A percentile compares a stretch with the other conserved stretches of the same genome.
phyloP scores from a whole-genome alignment of 1,284 basidiomycete species.

The Boletus semigastroideus region DNA sequence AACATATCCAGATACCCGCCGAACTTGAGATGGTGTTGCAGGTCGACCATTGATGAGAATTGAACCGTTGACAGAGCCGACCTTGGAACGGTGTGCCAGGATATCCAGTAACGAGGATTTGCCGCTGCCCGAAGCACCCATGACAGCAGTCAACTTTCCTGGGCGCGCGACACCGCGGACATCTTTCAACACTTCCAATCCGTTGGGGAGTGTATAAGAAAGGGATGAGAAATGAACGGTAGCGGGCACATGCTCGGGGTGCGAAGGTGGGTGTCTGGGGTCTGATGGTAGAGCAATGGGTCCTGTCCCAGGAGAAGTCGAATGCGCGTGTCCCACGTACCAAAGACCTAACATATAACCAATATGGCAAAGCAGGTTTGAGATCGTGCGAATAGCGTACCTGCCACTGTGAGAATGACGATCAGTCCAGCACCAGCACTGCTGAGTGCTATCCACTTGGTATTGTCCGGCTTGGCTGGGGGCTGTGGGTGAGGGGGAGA shows the following conservation, averaged over 20 bases:
- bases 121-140: slow-evolving; percentile 95
- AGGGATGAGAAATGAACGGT: slow-evolving; percentile 86
- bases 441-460: slow-evolving; percentile 80
- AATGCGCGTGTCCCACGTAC: slow-evolving; percentile 78
- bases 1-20: slow-evolving; percentile 88
- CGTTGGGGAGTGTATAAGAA: slow-evolving; percentile 69
- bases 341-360: slow-evolving; percentile 62
- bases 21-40: slow-evolving; percentile 77
- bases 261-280: slow-evolving; percentile 31
- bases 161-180: slow-evolving; percentile 84
- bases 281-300: slow-evolving; percentile 58
- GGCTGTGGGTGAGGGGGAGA: slow-evolving; percentile 40
- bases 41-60: slow-evolving; percentile 86
- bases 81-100: slow-evolving; percentile 86
- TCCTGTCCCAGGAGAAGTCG: slow-evolving; percentile 53
- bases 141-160: slow-evolving; percentile 90
- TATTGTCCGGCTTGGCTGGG: slow-evolving; percentile 80
- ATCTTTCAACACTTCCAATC: slow-evolving; percentile 72
- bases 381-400: slow-evolving; percentile 32
- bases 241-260: slow-evolving; percentile 87
- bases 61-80: slow-evolving; percentile 72
- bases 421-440: slow-evolving; percentile 74
- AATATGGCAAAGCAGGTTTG: neutral
- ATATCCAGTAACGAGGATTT: slow-evolving; percentile 98
- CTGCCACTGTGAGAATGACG: slow-evolving; percentile 56